phyloP scores from a whole-genome alignment of 1,284 basidiomycete genomes.

The Trametes sp. region DNA sequence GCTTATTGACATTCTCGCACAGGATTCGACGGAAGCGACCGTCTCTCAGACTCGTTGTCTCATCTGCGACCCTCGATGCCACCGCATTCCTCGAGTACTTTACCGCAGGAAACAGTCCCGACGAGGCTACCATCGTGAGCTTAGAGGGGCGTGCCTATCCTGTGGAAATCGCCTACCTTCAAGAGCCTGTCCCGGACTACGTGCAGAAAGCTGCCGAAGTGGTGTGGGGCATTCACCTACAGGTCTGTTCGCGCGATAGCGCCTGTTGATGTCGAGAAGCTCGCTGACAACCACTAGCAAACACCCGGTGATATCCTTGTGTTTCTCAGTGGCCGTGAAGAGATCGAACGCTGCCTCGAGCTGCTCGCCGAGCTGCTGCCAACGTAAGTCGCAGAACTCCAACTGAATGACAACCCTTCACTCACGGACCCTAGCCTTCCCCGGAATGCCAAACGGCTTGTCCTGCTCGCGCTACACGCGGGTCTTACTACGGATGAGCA shows the following conservation, averaged over 20 bases:
- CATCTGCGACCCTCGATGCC: constrained; percentile 96
- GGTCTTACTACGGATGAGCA: constrained; percentile 90
- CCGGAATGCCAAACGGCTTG: constrained; percentile 62
- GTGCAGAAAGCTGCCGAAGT: constrained; percentile 85
- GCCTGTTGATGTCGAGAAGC: not conserved
- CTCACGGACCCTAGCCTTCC: constrained; percentile 62
- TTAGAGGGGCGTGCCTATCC: constrained; percentile 94
- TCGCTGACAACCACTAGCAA: constrained; percentile 50
- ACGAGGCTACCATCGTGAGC: constrained; percentile 82
- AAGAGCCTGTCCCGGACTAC: constrained; percentile 83
- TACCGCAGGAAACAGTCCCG: constrained; percentile 55
- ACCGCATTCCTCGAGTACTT: constrained; percentile 91
- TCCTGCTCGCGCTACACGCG: constrained; percentile 86
- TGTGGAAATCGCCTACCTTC: constrained; percentile 83
- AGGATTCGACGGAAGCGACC: constrained; percentile 92
- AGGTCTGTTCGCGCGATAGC: constrained; percentile 54
- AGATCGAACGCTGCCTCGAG: constrained; percentile 91
- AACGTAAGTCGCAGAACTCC: constrained; percentile 56
- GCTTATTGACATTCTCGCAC: constrained; percentile 20
- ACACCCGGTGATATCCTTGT: constrained; percentile 90
- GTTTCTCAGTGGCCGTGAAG: constrained; percentile 96
- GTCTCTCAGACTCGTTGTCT: constrained; percentile 89
- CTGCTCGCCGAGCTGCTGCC: constrained; percentile 81
- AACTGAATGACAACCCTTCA: not conserved
- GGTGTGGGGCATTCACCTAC: constrained; percentile 86